Base-by-base conservation (phyloP, 495 filamentous ascomycete genomes). In the Aspergillus taichungensis region DNA sequence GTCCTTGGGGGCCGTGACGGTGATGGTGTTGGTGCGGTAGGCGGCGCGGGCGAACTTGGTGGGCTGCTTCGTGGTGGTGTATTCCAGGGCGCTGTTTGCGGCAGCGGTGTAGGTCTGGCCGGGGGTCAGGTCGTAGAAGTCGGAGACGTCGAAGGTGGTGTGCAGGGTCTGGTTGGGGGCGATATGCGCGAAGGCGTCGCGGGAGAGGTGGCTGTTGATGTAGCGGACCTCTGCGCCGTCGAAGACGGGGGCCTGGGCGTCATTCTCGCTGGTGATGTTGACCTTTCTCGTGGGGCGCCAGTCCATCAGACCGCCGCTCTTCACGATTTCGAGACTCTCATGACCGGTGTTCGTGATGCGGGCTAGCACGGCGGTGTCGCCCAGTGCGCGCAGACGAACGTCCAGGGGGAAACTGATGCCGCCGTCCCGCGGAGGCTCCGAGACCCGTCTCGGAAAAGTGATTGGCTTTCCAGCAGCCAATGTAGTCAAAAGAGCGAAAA, bases 391-490 rank as follows among this genome's bases (percentile, higher is more conserved):
- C 0, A 55, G n/a, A 6, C 27, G 30, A 6, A 55, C 47, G 11
- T 51, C 52, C 31, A 55, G 41, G 6, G 42, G 28, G 12, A 35
- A 12, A 40, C 12, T 13, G 34, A 14, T 43, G 13, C 13, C 31
- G 46, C 38, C 44, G 48, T 24, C 52, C 48, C 43, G 52, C 52
- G 45, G 45, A 40, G 33, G 37, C 39, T 30, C 42, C 36, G 43
- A 40, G 30, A 29, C 45, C 48, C 40, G 48, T 38, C 52, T 38
- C 8, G 52, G 38, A 14, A 55, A n/a, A 13, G 43, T 42, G 46
- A 55, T 51, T 7, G 52, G 52, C 48, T 55, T 51, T 18, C 52
- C 52, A 55, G 52, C 30, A 55, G 42, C 52, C 52, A 55, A 27
- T 24, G 18, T 24, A 12, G 48, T 46, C 27, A 55, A 45, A 34